Evolutionary conservation across 2,329 filamentous ascomycete species (phyloP), one percentile per base, ranked within the genome.

Genomic region (Neurospora crassa): DNA sequence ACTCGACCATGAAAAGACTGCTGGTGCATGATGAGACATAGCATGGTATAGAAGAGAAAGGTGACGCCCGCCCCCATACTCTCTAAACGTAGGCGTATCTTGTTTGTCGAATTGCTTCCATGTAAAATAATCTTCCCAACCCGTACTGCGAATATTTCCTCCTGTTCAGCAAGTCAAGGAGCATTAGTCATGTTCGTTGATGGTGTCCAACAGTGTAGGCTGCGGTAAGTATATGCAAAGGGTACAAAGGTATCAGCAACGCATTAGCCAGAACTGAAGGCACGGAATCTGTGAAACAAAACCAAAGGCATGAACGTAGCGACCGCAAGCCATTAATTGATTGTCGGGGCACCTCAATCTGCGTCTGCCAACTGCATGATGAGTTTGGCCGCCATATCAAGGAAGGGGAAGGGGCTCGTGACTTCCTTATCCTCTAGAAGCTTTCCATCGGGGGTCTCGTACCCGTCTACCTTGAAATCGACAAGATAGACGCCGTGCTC

Each of bases 401-500:
- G 85, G 83, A 97, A 98, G 4, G 96, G 95, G 81, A 97, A 98
- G 40, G 96, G 94, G 79, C 92, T 96, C 67, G 93, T 95, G 74
- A 97, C 93, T 78, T 97, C 92, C 86, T 98, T 98, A 82, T 97
- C 94, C 77, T 96, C 93, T 69, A 94, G 83, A 69, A 91, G 83
- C 75, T 91, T 89, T 68, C 95, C 91, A 70, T 96, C 85, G 14
- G 84, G 78, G 67, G 87, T 93, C 83, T 99, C 96, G 82, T 99
- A 99, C 24, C 96, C 96, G 16, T 96, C 94, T 80, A 95, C 98
- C 80, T 97, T 98, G 85, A 99, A 99, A 80, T 99, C 96, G 68
- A 99, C 96, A 74, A 99, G 90, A 81, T 95, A 98, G 75, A 96
- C 95, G 70, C 92, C 91, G 71, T 90, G 89, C 80, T 98, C 95